These are phyloP conservation scores for Albatrellus ellisii DNA, from an alignment of 768 basidiomycete genomes.

Conservation along the genomic window DNA sequence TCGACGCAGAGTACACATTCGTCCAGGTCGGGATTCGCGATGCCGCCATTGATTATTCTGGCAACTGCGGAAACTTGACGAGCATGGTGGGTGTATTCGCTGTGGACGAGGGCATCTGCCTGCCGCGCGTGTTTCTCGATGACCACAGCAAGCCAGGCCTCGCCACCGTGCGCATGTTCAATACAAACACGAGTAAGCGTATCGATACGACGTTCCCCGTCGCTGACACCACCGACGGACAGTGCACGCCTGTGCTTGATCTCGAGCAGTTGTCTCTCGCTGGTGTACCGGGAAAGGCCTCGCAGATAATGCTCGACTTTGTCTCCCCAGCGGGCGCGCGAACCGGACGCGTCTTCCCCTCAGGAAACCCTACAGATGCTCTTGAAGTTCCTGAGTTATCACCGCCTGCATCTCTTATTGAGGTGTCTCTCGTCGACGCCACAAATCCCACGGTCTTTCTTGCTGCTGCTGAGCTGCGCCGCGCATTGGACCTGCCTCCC, in stretches of 20 bases:
- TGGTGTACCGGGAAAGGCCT: constrained; percentile 54
- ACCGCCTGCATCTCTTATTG: constrained; percentile 14
- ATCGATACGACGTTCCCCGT: constrained; percentile 65
- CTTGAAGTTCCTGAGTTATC: constrained; percentile 22
- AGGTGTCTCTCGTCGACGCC: constrained; percentile 52
- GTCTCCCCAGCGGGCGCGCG: constrained; percentile 52
- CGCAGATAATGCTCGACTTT: constrained; percentile 54
- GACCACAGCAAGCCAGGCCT: constrained; percentile 1
- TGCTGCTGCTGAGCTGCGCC: constrained; percentile 27
- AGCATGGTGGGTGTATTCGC: constrained; percentile 66
- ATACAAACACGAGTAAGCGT: constrained; percentile 59
- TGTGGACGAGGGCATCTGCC: constrained; percentile 46
- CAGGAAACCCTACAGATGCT: constrained; percentile 34
- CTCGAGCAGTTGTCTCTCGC: constrained; percentile 42
- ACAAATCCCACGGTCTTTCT: constrained; percentile 68
- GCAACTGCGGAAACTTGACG: constrained; percentile 68
- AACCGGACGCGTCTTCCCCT: constrained; percentile 59
- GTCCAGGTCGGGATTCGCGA: constrained; percentile 44
- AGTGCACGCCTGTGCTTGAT: constrained; percentile 26
- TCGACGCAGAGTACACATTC: constrained; percentile 64
- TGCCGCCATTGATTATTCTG: constrained; percentile 45
- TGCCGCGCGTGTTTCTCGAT: constrained; percentile 14
- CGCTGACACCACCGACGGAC: constrained; percentile 2
- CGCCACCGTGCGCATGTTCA: constrained; percentile 43
- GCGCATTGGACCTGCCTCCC: constrained; percentile 22